Conservation (phyloP, 2,329 filamentous ascomycete genomes). For the Pseudogymnoascus sp. region DNA sequence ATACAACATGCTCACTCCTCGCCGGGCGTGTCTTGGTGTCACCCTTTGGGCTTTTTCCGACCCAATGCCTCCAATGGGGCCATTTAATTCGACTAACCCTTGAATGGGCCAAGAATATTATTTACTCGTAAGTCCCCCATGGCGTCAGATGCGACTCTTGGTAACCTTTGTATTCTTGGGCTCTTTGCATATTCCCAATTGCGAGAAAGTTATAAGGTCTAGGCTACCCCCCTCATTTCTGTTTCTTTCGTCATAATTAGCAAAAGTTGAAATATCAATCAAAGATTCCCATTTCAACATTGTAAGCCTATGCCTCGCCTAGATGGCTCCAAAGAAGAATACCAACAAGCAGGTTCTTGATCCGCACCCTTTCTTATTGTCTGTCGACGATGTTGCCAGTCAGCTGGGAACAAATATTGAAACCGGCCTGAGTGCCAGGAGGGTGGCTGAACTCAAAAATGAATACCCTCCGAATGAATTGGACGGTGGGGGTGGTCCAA, state of each 20-base stretch:
- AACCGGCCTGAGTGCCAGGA: constrained; percentile 52
- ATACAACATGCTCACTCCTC: constrained; percentile 1
- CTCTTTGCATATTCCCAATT: background rate
- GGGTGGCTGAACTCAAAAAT: constrained; percentile 50
- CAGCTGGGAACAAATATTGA: constrained; percentile 57
- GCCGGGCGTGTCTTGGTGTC: background rate
- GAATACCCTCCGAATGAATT: constrained; percentile 62
- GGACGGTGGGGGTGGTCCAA: constrained; percentile 58
- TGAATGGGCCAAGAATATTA: constrained; percentile 1
- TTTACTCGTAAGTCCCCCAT: constrained; percentile 1
- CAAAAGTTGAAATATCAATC: background rate
- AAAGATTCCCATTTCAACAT: background rate
- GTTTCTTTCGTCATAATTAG: constrained; percentile 1
- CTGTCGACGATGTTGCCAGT: constrained; percentile 52
- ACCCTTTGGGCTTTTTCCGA: background rate
- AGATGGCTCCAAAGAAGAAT: constrained; percentile 8
- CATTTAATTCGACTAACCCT: background rate
- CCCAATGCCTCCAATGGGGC: background rate
- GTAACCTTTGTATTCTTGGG: background rate
- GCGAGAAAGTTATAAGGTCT: constrained; percentile 5
- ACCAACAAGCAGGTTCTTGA: background rate
- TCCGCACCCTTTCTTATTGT: constrained; percentile 52
- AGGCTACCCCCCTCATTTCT: background rate
- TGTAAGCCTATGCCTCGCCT: constrained; percentile 7
- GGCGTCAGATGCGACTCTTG: constrained; percentile 3